These are phyloP conservation scores for Omphalea diandra DNA, from an alignment of 441 rosid species.

Conservation along the genomic window DNA sequence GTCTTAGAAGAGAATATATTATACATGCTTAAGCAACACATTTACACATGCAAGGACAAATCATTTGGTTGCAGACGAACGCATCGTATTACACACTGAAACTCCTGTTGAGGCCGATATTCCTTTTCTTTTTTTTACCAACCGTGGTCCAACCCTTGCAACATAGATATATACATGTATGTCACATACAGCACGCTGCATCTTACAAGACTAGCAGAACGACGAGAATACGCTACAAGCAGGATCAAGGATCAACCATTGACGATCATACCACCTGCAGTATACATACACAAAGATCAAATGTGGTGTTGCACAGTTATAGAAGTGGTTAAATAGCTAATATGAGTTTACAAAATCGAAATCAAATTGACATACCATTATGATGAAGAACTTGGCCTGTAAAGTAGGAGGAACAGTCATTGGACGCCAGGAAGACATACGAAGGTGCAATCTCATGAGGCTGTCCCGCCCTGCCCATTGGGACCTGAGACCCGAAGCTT, in stretches of 20 bases:
- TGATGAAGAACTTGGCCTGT: conserved; percentile 70
- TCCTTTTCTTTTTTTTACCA: not conserved
- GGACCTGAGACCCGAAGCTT: conserved; percentile 42
- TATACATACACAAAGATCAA: not conserved
- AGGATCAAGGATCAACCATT: conserved; percentile 35
- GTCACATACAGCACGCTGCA: not conserved
- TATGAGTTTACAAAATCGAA: not conserved
- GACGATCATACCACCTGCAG: conserved; percentile 49
- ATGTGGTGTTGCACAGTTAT: too few relatives aligned
- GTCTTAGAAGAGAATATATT: too few relatives aligned
- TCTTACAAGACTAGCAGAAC: not conserved
- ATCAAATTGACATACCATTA: conserved; percentile 30
- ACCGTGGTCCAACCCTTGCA: not conserved
- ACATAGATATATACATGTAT: not conserved
- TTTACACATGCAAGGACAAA: too few relatives aligned
- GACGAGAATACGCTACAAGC: not conserved
- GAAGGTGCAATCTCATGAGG: conserved; percentile 61
- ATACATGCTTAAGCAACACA: too few relatives aligned
- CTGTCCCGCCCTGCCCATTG: conserved; percentile 66
- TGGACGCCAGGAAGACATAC: conserved; percentile 59
- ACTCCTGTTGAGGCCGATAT: too few relatives aligned
- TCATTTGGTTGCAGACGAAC: too few relatives aligned
- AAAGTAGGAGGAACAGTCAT: conserved; percentile 66
- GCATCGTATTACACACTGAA: too few relatives aligned
- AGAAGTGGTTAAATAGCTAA: not conserved